Percentiles rank a stretch among this genome's conserved stretches.
phyloP scores from a whole-genome alignment of 345 rosid genomes.

The Eucalyptus victrix region DNA sequence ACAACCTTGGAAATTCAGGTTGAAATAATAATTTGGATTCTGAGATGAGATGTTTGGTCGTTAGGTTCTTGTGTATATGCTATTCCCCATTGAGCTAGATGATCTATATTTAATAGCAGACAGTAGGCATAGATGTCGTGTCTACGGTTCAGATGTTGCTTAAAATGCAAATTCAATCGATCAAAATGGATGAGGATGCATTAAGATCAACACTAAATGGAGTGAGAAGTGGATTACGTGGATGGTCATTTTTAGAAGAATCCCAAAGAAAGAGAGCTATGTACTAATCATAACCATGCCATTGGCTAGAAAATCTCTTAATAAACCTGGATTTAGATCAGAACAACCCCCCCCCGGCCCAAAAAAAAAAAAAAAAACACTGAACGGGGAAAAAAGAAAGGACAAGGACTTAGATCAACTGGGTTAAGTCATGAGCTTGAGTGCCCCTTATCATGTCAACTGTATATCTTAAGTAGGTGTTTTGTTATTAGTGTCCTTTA shows the following conservation, averaged over 20 bases:
- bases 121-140: neutral
- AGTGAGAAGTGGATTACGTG: neutral
- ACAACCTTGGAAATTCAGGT: neutral
- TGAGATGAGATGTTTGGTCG: neutral
- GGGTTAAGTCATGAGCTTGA: neutral
- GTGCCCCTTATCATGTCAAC: neutral
- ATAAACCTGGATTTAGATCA: neutral
- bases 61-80: neutral
- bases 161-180: neutral
- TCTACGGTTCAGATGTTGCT: neutral
- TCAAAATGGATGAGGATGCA: neutral
- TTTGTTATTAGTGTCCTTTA: neutral
- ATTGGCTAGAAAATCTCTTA: neutral
- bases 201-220: neutral
- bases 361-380: too few relatives aligned
- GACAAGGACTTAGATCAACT: neutral
- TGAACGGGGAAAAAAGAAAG: neutral
- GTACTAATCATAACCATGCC: neutral
- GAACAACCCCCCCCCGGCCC: neutral
- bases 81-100: neutral
- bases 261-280: neutral
- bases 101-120: neutral
- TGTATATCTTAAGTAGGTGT: neutral
- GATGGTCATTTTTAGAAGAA: neutral
- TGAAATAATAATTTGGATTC: neutral